Base-by-base conservation (phyloP, 805 yeast genomes). In the Brettanomyces anomalus region DNA sequence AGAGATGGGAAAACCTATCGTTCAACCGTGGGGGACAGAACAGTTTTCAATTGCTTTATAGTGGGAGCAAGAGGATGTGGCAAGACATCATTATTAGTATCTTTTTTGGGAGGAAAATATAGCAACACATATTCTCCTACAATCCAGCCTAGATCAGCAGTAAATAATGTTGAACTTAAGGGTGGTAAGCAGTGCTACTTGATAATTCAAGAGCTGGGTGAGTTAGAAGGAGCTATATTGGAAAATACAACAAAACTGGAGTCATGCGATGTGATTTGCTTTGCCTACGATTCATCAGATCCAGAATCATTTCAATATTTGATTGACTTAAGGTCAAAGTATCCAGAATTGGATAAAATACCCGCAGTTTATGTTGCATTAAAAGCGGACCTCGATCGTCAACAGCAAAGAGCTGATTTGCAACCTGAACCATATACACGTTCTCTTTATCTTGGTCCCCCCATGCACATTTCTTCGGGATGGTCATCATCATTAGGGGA, bases 151-250 rank as follows among this genome's bases (percentile, higher is more conserved):
- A 71, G 82, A 32, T 72, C 85, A 2, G 95, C 86, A 3, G 96
- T 88, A 1, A 93, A 93, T 56, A 88, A 93, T 53, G 88, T 93
- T 11, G 99, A 93, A 57, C 64, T 89, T 55, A 80, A 81, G 41
- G 97, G 97, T 3, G 97, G 98, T 3, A 89, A 86, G 56, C 98
- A 93, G 60, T 88, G 95, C 57, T 93, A 93, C 56, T 64, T 93
- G 55, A 86, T 93, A 41, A 57, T 93, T 42, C 95, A 90, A 58
- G 99, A 93, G 54, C 65, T 88, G 33, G 96, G 96, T 0, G 95
- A 85, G 48, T 65, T 84, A 26, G 96, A 86, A 56, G 79, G 85
- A 0, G 94, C 93, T 0, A 77, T 88, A 4, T 59, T 90, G 19
- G 90, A 79, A 39, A 86, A 89, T 56, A 71, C 70, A 32, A 58